phyloP scores from a whole-genome alignment of 164 flowering plant species.

The Nymphaea thermarum region DNA sequence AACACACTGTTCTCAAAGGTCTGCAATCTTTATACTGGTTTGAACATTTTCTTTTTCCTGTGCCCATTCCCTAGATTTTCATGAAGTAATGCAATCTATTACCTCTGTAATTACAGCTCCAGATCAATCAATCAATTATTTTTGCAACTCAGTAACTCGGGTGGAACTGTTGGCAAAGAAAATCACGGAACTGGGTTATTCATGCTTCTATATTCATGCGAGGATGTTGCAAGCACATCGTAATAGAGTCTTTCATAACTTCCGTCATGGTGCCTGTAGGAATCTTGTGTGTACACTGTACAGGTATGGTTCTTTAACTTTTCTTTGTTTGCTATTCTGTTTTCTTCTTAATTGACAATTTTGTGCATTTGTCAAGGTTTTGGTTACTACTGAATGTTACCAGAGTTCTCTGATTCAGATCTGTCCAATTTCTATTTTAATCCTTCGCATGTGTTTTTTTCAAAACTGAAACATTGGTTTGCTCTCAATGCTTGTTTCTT shows the following conservation, averaged over 20 bases:
- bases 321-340: no score
- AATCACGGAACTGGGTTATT: slow-evolving; percentile 97
- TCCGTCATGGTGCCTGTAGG: slow-evolving; percentile 98
- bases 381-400: no score
- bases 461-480: no score
- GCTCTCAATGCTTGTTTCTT: no score
- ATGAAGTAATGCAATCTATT: no score
- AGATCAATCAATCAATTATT: slow-evolving; percentile 96
- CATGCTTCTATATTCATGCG: slow-evolving; percentile 97
- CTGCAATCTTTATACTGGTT: neutral
- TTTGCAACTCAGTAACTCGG: slow-evolving; percentile 97
- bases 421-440: no score
- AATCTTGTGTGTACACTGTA: slow-evolving; percentile 98
- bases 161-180: slow-evolving; percentile 95
- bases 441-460: no score
- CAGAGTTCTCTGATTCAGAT: no score
- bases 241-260: slow-evolving; percentile 96
- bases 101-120: slow-evolving; percentile 46
- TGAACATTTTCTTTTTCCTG: neutral
- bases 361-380: no score
- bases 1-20: slow-evolving; percentile 99
- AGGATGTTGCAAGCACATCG: slow-evolving; percentile 99
- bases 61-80: neutral
- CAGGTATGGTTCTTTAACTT: slow-evolving; percentile 38
- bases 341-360: no score